Evolutionary conservation across 2,329 filamentous ascomycete genomes (phyloP), one percentile per base, ranked within the genome.

Genomic region (Nothophoma quercina): DNA sequence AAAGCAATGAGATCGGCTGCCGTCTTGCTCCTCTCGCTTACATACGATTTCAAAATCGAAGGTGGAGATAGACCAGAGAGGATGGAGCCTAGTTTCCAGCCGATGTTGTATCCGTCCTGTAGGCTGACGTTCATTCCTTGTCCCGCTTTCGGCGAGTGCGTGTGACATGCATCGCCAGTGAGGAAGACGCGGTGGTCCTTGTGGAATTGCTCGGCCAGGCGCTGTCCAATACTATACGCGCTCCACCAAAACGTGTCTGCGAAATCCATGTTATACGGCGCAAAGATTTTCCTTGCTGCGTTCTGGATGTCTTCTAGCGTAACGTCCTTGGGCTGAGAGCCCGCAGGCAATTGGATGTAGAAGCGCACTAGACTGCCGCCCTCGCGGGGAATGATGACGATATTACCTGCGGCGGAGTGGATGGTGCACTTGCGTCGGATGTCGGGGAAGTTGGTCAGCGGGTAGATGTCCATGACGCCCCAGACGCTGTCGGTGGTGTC

Each of bases 71-170:
- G 74, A 7, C 83, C 83, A 3, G 51, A 57, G 0, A 74, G 54
- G 0, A 72, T 60, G 2, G 56, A 58, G 0, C 78, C 81, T 1
- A 85, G 63, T 65, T 85, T 85, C 83, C 83, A 85, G 0, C 81
- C 82, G 0, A 85, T 77, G 45, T 85, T 85, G 65, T 78, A 83
- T 0, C 77, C 78, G 56, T 88, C 86, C 61, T 88, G 85, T 53
- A 88, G 69, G 12, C 79, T 78, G 25, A 83, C 80, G 42, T 85
- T 85, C 82, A 85, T 85, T 2, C 83, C 88, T 73, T 89, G 88
- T 0, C 87, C 88, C 1, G 87, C 86, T 71, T 89, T 89, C 4
- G 88, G 88, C 2, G 85, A 88, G 67, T 90, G 88, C 0, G 87
- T 90, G 60, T 83, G 67, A 78, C 85, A 87, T 26, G 87, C 87